Conservation (phyloP, 1,139 yeast species). For the Diutina ranongensis region DNA sequence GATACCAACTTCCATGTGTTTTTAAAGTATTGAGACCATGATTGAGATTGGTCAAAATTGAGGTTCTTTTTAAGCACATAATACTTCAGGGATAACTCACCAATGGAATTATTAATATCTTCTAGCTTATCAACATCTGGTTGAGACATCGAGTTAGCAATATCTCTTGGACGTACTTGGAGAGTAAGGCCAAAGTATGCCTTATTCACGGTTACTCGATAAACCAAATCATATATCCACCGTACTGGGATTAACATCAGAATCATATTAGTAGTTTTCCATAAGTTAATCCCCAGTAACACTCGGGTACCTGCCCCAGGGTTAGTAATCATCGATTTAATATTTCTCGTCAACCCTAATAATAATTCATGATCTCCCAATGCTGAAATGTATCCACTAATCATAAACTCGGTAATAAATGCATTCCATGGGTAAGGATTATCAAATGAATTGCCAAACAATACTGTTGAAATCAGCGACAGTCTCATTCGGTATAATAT, state of each 20-base stretch:
- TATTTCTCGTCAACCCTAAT: constrained; percentile 12
- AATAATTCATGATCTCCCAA: constrained; percentile 27
- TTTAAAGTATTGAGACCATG: constrained; percentile 10
- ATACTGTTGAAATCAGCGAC: constrained; percentile 22
- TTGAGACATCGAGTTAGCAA: constrained; percentile 22
- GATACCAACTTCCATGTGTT: constrained; percentile 6
- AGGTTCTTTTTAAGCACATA: not conserved
- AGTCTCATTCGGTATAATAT: constrained; percentile 28
- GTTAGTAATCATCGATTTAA: not conserved
- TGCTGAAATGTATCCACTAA: constrained; percentile 27
- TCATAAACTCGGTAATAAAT: constrained; percentile 24
- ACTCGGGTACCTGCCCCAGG: constrained; percentile 7
- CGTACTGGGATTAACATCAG: constrained; percentile 10
- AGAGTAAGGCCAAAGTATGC: constrained; percentile 16
- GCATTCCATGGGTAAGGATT: constrained; percentile 10
- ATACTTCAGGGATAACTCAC: not conserved
- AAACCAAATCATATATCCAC: constrained; percentile 10
- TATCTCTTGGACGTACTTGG: constrained; percentile 22
- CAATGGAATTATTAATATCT: constrained; percentile 2
- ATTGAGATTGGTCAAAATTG: not conserved
- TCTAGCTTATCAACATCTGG: constrained; percentile 20
- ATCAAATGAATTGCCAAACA: not conserved
- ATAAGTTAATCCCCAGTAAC: constrained; percentile 18
- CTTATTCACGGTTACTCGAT: constrained; percentile 9
- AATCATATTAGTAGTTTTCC: constrained; percentile 23